Percentiles rank a stretch among this genome's conserved stretches.
These are phyloP conservation scores for Tolypocladium sp. DNA, from an alignment of 2,329 filamentous ascomycete species.

Conservation along the genomic window DNA sequence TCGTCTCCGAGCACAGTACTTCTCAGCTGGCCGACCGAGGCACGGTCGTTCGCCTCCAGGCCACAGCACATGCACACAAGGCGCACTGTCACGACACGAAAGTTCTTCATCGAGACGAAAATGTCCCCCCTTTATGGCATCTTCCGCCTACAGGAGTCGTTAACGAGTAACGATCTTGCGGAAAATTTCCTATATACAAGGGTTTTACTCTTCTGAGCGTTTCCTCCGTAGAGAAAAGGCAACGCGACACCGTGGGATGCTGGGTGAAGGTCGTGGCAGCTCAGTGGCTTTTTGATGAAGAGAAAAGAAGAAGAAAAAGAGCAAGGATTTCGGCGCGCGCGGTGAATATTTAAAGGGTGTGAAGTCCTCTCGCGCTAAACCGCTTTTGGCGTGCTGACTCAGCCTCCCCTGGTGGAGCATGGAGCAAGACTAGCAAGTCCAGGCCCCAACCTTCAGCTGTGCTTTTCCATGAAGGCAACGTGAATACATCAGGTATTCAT, in stretches of 20 bases:
- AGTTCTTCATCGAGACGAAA: neutral
- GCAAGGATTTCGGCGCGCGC: slow-evolving; percentile 17
- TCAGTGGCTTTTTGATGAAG: slow-evolving; percentile 57
- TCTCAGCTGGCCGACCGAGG: neutral
- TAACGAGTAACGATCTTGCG: slow-evolving; percentile 27
- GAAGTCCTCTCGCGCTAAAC: slow-evolving; percentile 12
- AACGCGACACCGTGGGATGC: slow-evolving; percentile 51
- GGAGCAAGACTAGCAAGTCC: too few relatives aligned
- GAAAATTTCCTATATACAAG: slow-evolving; percentile 57
- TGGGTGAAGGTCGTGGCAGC: slow-evolving; percentile 55
- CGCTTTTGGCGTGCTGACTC: slow-evolving; percentile 2
- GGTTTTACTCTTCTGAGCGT: slow-evolving; percentile 49
- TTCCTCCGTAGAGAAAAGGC: slow-evolving; percentile 43
- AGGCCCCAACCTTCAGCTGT: neutral
- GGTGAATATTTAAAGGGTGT: slow-evolving; percentile 14
- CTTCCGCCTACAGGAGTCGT: slow-evolving; percentile 35
- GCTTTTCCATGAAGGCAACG: neutral
- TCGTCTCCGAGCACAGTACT: neutral
- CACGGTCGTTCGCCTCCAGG: neutral
- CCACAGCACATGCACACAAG: neutral
- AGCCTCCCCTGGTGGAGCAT: neutral
- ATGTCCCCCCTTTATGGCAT: slow-evolving; percentile 56
- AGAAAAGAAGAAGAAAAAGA: slow-evolving; percentile 31
- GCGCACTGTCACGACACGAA: neutral
- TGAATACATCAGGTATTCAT: neutral